Evolutionary conservation across 192 early-diverging fungal genomes (phyloP), one percentile per base, ranked within the genome.

Genomic region (Powellomyces hirtus): DNA sequence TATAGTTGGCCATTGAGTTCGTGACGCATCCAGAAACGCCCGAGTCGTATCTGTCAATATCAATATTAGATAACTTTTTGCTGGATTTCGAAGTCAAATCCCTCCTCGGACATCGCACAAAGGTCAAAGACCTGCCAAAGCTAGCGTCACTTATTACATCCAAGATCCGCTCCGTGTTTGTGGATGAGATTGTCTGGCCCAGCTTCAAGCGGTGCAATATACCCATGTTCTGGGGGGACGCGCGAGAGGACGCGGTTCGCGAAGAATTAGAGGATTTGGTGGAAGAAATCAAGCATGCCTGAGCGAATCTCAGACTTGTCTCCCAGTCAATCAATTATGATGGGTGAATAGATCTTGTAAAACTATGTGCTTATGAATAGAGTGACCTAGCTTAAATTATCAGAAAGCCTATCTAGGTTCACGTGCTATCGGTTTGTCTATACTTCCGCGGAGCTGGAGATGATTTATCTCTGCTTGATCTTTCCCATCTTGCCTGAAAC

Each of bases 81-180:
- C 68, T 98, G 0, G 92, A 97, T 34, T 92, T 98, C 59, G 88
- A 91, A 38, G 90, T 96, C 0, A 86, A 90, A 45, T 95, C 95
- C 0, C 75, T 98, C 36, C 84, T 99, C 37, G 97, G 97, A 0
- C 94, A 95, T 72, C 86, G 92, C 66, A 95, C 97, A 29, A 99
- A 99, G 74, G 89, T 99, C 18, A 96, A 98, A 76, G 92, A 95
- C 68, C 82, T 98, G 56, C 95, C 95, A 11, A 97, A 95, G 77
- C 80, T 99, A 18, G 92, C 94, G 0, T 86, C 90, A 52, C 74
- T 99, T 8, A 91, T 99, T 45, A 88, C 84, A 14, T 80, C 84
- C 16, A 86, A 87, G 68, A 61, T 94, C 26, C 77, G 87, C 2
- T 76, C 84, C 13, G 77, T 84, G 10, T 91, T 91, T 76, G 75